These are phyloP conservation scores for Capronia americana DNA, from an alignment of 2,329 filamentous ascomycete species.

Conservation along the genomic window DNA sequence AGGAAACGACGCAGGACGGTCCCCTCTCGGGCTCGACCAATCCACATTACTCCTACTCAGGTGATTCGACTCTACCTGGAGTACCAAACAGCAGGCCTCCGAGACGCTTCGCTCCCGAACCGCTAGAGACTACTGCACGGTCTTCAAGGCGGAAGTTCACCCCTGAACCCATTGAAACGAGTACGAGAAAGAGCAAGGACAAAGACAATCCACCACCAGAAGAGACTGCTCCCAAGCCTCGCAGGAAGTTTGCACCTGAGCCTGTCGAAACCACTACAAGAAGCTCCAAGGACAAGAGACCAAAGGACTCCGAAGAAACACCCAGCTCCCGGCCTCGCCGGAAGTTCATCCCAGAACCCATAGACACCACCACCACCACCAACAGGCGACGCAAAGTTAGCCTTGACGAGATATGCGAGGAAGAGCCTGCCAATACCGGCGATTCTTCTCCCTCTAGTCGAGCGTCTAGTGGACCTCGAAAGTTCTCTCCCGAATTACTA, in stretches of 20 bases:
- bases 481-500: conserved; percentile 79
- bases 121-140: conserved; percentile 37
- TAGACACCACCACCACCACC: conserved; percentile 67
- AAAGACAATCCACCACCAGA: conserved; percentile 25
- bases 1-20: conserved; percentile 6
- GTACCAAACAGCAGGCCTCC: conserved; percentile 18
- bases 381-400: conserved; percentile 21
- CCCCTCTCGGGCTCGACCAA: not conserved
- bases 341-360: conserved; percentile 71
- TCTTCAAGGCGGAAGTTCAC: conserved; percentile 40
- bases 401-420: conserved; percentile 30
- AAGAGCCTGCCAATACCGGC: conserved; percentile 15
- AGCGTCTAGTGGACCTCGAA: conserved; percentile 45
- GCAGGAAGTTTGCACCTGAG: conserved; percentile 50
- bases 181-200: conserved; percentile 34
- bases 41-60: conserved; percentile 25
- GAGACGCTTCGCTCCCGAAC: conserved; percentile 42
- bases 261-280: conserved; percentile 54
- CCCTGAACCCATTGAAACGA: conserved; percentile 43
- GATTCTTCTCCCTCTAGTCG: conserved; percentile 30
- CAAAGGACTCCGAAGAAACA: conserved; percentile 39
- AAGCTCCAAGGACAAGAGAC: conserved; percentile 42
- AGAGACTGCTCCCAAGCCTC: conserved; percentile 30
- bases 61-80: conserved; percentile 21
- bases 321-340: conserved; percentile 52